These are phyloP conservation scores for Auriculariales sp. DNA, from an alignment of 768 basidiomycete species.

Conservation along the genomic window DNA sequence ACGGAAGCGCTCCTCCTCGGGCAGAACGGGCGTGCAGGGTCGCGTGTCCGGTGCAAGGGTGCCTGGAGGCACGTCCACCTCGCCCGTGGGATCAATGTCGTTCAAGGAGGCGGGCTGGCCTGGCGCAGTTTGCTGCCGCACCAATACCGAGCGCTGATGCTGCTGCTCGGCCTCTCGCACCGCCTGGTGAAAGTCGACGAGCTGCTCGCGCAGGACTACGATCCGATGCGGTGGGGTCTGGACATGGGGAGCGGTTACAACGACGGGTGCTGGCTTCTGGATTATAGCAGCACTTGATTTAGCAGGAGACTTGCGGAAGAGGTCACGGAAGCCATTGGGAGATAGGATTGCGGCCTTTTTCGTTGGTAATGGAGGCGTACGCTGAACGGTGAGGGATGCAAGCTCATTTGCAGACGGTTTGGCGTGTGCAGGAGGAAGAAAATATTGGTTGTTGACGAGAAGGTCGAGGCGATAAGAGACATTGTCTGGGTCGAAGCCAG, in stretches of 20 bases:
- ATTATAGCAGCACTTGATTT: conserved; percentile 10
- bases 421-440: conserved; percentile 74
- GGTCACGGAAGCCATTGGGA: conserved; percentile 43
- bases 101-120: conserved; percentile 19
- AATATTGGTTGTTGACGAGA: conserved; percentile 78
- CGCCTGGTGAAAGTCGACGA: conserved; percentile 53
- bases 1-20: conserved; percentile 54
- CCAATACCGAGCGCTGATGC: conserved; percentile 46
- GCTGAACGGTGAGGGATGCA: conserved; percentile 6
- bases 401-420: conserved; percentile 33
- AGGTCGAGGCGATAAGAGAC: conserved; percentile 74
- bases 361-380: conserved; percentile 35
- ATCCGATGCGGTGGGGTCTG: conserved; percentile 46
- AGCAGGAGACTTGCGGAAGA: conserved; percentile 43
- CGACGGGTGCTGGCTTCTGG: conserved; percentile 51
- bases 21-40: neutral
- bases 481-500: conserved; percentile 40
- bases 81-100: conserved; percentile 73
- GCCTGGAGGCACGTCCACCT: conserved; percentile 45
- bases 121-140: too few species aligned
- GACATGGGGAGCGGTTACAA: conserved; percentile 56
- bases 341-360: conserved; percentile 31
- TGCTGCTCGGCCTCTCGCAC: conserved; percentile 65
- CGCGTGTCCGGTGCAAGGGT: neutral
- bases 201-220: conserved; percentile 71